A percentile compares a stretch with the other conserved stretches of the same genome.
Evolutionary conservation across 192 early-diverging fungal genomes (phyloP).

Genomic region (Fimicolochytrium jonesii): DNA sequence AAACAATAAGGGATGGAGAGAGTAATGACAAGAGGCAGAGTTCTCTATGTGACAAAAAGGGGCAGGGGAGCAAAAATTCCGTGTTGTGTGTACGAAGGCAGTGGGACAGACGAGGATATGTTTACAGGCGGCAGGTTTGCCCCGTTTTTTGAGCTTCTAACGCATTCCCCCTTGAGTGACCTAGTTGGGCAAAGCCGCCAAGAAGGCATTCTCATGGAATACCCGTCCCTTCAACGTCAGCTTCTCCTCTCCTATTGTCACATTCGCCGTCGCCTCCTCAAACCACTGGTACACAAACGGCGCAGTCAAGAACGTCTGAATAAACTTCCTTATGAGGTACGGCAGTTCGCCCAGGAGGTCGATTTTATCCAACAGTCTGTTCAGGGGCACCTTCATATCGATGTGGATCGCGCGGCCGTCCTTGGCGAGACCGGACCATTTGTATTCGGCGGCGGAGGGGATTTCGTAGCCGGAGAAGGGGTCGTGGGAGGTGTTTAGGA

Average conservation of each 20-base stretch:
- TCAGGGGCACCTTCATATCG: slow-evolving; percentile 57
- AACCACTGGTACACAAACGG: slow-evolving; percentile 95
- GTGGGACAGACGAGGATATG: too few species aligned
- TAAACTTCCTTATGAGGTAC: slow-evolving; percentile 80
- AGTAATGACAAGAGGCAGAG: too few species aligned
- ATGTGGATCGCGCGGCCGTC: slow-evolving; percentile 63
- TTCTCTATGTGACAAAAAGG: too few species aligned
- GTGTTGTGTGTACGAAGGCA: too few species aligned
- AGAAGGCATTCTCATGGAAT: slow-evolving; percentile 81
- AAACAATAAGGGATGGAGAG: too few species aligned
- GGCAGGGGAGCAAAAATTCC: too few species aligned
- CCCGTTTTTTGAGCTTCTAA: too few species aligned
- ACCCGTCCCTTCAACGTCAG: slow-evolving; percentile 59
- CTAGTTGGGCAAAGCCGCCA: slow-evolving; percentile 21
- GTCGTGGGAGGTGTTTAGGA: slow-evolving; percentile 61
- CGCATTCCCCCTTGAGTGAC: too few species aligned
- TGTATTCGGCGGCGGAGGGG: slow-evolving; percentile 66
- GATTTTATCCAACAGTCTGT: slow-evolving; percentile 72
- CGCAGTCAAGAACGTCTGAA: slow-evolving; percentile 88
- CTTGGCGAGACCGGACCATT: slow-evolving; percentile 61
- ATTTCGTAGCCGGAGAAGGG: slow-evolving; percentile 81
- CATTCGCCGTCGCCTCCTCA: slow-evolving; percentile 64
- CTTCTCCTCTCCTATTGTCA: slow-evolving; percentile 71
- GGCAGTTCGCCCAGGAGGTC: slow-evolving; percentile 90
- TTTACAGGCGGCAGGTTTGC: too few species aligned